phyloP scores from a whole-genome alignment of 2,329 filamentous ascomycete genomes.

The Aspergillus flavus region DNA sequence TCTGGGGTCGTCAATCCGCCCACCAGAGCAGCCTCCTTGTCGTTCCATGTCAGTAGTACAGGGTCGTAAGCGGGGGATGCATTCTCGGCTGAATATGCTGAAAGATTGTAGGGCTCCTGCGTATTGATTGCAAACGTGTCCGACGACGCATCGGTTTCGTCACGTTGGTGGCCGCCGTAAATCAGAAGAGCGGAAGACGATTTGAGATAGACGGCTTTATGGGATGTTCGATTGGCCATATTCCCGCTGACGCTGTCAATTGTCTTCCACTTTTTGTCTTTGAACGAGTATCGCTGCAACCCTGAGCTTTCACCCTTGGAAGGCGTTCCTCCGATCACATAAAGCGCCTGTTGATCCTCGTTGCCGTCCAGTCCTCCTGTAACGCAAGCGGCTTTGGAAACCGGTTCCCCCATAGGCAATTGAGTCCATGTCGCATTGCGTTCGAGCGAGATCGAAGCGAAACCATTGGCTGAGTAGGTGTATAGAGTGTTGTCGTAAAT shows the following conservation, averaged over 20 bases:
- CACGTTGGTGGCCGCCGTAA: conserved; percentile 74
- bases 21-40: conserved; percentile 70
- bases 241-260: conserved; percentile 54
- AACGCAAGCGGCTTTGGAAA: conserved; percentile 77
- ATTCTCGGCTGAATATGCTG: conserved; percentile 57
- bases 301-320: conserved; percentile 66
- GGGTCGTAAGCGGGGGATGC: conserved; percentile 69
- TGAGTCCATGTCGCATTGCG: conserved; percentile 72
- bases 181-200: conserved; percentile 72
- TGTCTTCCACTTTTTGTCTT: conserved; percentile 60
- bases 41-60: conserved; percentile 73
- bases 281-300: conserved; percentile 69
- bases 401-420: conserved; percentile 66
- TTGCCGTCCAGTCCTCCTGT: conserved; percentile 64
- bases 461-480: conserved; percentile 73
- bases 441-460: conserved; percentile 71
- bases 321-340: conserved; percentile 76
- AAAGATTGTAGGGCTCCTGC: conserved; percentile 64
- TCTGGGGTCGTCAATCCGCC: conserved; percentile 70
- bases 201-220: conserved; percentile 75
- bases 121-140: conserved; percentile 76
- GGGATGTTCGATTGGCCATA: conserved; percentile 70
- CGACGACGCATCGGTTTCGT: conserved; percentile 60
- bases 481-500: conserved; percentile 82
- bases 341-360: conserved; percentile 65